phyloP scores from a whole-genome alignment of 108 stramenopile species.

The Cyclotella choctawhatcheeana region DNA sequence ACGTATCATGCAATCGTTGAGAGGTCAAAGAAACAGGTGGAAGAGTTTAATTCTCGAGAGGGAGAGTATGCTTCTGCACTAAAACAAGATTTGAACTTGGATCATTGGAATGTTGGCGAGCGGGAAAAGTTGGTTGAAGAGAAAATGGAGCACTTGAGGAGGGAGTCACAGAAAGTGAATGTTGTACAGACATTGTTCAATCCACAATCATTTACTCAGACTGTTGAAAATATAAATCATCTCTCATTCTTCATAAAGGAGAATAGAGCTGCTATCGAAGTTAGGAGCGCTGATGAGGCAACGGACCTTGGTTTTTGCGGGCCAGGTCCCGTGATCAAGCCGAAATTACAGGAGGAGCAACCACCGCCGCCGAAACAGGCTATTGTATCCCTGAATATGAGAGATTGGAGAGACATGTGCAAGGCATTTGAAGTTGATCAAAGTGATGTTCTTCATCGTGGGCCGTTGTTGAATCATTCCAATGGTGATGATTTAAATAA shows the following conservation, averaged over 20 bases:
- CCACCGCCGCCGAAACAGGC: slow-evolving; percentile 57
- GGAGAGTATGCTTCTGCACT: slow-evolving; percentile 25
- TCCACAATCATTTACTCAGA: slow-evolving; percentile 87
- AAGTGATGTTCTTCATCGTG: slow-evolving; percentile 72
- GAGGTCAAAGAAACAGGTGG: slow-evolving; percentile 21
- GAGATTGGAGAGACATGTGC: slow-evolving; percentile 77
- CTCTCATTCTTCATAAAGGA: slow-evolving; percentile 86
- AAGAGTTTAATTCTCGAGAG: slow-evolving; percentile 15
- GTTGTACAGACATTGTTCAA: slow-evolving; percentile 76
- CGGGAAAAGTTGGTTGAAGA: slow-evolving; percentile 4
- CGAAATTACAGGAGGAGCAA: neutral
- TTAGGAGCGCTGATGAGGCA: slow-evolving; percentile 34
- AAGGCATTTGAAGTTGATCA: slow-evolving; percentile 59
- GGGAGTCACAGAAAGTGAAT: slow-evolving; percentile 47
- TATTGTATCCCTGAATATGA: slow-evolving; percentile 72
- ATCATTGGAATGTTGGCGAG: slow-evolving; percentile 20
- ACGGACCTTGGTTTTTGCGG: slow-evolving; percentile 30
- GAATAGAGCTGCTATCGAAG: slow-evolving; percentile 48
- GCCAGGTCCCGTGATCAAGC: slow-evolving; percentile 43
- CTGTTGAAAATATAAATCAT: slow-evolving; percentile 90
- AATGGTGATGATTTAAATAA: too few relatives aligned
- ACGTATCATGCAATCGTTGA: slow-evolving; percentile 49
- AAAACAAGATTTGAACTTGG: slow-evolving; percentile 21
- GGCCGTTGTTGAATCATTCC: too few relatives aligned
- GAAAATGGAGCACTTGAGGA: slow-evolving; percentile 45